A percentile compares a stretch with the other conserved stretches of the same genome.
These are phyloP conservation scores for Pleurostoma richardsiae DNA, from an alignment of 2,329 filamentous ascomycete genomes.

Conservation along the genomic window DNA sequence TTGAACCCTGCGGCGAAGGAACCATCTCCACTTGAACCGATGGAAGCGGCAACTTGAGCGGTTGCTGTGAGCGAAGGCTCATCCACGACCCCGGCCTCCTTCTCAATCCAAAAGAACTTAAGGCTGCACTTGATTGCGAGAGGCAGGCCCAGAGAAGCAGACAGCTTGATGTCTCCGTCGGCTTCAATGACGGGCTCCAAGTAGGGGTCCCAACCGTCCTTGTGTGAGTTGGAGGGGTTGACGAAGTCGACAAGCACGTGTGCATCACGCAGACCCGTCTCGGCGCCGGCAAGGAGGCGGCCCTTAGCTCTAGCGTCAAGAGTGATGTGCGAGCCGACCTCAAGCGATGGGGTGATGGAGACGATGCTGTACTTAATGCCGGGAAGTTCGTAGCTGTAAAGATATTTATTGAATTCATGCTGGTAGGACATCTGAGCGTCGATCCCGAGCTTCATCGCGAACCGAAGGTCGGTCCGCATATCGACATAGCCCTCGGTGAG, in stretches of 20 bases:
- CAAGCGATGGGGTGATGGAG: constrained; percentile 17
- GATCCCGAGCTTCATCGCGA: constrained; percentile 22
- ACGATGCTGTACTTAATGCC: constrained; percentile 18
- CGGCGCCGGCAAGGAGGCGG: constrained; percentile 20
- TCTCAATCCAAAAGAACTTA: neutral
- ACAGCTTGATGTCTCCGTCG: constrained; percentile 16
- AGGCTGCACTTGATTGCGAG: constrained; percentile 14
- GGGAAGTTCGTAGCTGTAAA: constrained; percentile 17
- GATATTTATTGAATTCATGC: constrained; percentile 12
- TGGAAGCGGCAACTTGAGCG: constrained; percentile 12
- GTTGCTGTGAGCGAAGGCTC: constrained; percentile 19
- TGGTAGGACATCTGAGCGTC: constrained; percentile 17
- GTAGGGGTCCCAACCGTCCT: constrained; percentile 11
- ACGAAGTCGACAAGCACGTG: constrained; percentile 16
- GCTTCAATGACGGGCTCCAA: constrained; percentile 19
- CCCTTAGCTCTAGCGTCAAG: constrained; percentile 17
- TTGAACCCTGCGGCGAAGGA: constrained; percentile 12
- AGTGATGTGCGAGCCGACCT: constrained; percentile 13
- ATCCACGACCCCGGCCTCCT: constrained; percentile 13
- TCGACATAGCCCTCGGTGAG: constrained; percentile 13
- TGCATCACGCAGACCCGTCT: constrained; percentile 20
- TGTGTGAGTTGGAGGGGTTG: constrained; percentile 10
- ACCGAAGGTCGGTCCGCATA: constrained; percentile 12
- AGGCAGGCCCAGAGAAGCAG: constrained; percentile 20
- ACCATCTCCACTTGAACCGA: constrained; percentile 4